Conservation (phyloP, 352 stramenopile species). For the Phytophthora podocarpi region DNA sequence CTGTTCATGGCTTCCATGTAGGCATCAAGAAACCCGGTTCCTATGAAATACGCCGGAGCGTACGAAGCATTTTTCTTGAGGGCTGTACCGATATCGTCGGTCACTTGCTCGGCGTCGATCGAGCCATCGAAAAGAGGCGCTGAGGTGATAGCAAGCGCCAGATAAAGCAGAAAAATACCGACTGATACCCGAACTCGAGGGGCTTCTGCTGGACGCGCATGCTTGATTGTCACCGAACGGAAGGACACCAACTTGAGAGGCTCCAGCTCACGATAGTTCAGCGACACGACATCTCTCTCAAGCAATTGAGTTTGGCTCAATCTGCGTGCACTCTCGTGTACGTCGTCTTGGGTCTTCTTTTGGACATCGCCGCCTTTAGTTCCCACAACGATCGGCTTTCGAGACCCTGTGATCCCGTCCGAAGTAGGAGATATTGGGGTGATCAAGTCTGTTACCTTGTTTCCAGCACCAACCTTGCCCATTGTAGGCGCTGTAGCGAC, state of each 20-base stretch:
- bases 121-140: constrained; percentile 38
- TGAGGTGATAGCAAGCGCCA: constrained; percentile 36
- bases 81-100: constrained; percentile 28
- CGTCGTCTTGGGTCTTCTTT: not conserved
- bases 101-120: constrained; percentile 39
- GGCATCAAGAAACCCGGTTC: constrained; percentile 26
- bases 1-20: constrained; percentile 32
- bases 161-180: constrained; percentile 37
- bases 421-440: constrained; percentile 4
- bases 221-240: not conserved
- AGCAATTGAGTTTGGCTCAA: constrained; percentile 21
- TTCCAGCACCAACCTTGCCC: not conserved
- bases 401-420: not conserved
- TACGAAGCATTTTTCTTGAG: constrained; percentile 48
- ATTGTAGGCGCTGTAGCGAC: not conserved
- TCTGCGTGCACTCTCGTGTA: constrained; percentile 7
- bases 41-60: constrained; percentile 39
- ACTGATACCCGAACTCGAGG: constrained; percentile 17
- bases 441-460: too few relatives aligned
- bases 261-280: constrained; percentile 23
- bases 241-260: constrained; percentile 15
- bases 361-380: not conserved
- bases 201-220: constrained; percentile 19
- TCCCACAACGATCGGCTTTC: constrained; percentile 1
- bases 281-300: constrained; percentile 33